Evolutionary conservation across 176 grass and related monocot species (phyloP).

Genomic region (Panicum miliaceum): DNA sequence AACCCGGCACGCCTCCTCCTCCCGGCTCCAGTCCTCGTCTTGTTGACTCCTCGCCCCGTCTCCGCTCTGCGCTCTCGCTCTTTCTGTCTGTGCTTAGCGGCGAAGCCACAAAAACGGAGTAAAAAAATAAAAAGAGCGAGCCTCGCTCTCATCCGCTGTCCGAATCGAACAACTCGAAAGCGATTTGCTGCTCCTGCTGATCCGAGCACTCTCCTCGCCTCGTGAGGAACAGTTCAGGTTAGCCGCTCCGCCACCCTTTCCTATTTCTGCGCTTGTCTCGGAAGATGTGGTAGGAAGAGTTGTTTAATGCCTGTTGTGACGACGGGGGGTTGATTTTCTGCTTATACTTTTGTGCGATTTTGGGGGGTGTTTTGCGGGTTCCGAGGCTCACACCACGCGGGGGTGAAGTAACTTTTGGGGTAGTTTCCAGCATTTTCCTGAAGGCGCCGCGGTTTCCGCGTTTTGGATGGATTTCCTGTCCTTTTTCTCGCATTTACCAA

Average conservation of each 20-base stretch:
- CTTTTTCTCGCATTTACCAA: neutral
- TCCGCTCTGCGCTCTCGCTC: neutral
- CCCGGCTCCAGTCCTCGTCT: neutral
- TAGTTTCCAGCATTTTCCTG: constrained; percentile 24
- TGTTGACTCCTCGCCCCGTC: constrained; percentile 8
- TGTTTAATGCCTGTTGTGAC: neutral
- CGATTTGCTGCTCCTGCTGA: neutral
- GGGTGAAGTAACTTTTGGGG: neutral
- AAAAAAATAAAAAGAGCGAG: neutral
- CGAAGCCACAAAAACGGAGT: constrained; percentile 22
- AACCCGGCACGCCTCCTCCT: neutral
- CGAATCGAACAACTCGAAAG: constrained; percentile 35
- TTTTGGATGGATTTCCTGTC: constrained; percentile 7
- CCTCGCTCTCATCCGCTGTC: constrained; percentile 5
- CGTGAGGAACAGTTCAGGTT: constrained; percentile 12
- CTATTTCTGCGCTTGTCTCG: neutral
- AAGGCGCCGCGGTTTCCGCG: neutral
- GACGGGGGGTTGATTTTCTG: neutral
- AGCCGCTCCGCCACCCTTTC: neutral
- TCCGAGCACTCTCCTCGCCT: neutral
- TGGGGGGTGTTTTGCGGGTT: neutral
- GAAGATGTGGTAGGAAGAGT: neutral
- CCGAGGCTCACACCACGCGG: neutral
- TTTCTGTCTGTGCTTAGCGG: constrained; percentile 20
- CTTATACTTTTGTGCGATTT: neutral